Evolutionary conservation across 208 protist species (phyloP).

Genomic region (Plasmodiophora brassicae): DNA sequence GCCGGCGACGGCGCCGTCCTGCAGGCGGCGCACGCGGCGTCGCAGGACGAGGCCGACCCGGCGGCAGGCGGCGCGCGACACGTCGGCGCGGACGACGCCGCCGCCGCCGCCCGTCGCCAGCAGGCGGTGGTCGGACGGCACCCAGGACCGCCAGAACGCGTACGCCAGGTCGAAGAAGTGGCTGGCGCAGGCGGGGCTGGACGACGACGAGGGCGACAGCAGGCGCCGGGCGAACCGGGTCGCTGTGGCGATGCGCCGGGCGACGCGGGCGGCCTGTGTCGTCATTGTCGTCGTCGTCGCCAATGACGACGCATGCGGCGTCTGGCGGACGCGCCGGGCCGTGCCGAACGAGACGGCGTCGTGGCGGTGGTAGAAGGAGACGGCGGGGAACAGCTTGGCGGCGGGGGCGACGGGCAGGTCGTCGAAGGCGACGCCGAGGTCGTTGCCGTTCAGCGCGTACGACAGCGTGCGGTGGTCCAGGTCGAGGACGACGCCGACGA

Average conservation of each 20-base stretch:
- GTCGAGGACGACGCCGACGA: slow-evolving; percentile 22
- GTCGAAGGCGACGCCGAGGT: slow-evolving; percentile 26
- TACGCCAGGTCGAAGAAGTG: slow-evolving; percentile 8
- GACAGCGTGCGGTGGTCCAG: neutral
- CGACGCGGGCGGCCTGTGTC: neutral
- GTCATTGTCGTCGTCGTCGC: too few relatives aligned
- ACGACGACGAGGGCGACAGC: neutral
- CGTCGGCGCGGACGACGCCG: neutral
- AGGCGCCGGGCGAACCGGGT: neutral
- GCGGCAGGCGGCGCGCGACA: neutral
- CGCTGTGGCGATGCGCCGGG: neutral
- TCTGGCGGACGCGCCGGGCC: neutral
- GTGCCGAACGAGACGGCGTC: neutral
- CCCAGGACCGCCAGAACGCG: slow-evolving; percentile 10
- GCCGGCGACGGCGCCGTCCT: neutral
- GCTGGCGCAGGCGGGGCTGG: neutral
- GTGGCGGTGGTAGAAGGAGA: slow-evolving; percentile 1
- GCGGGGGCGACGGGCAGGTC: neutral
- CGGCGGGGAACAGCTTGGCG: neutral
- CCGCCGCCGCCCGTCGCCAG: neutral
- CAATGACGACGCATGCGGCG: neutral
- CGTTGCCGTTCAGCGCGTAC: slow-evolving; percentile 17
- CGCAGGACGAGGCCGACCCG: neutral
- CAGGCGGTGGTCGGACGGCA: neutral
- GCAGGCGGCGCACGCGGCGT: neutral